Base-by-base conservation (phyloP, 83 land plant genomes). In the Picea abies region DNA sequence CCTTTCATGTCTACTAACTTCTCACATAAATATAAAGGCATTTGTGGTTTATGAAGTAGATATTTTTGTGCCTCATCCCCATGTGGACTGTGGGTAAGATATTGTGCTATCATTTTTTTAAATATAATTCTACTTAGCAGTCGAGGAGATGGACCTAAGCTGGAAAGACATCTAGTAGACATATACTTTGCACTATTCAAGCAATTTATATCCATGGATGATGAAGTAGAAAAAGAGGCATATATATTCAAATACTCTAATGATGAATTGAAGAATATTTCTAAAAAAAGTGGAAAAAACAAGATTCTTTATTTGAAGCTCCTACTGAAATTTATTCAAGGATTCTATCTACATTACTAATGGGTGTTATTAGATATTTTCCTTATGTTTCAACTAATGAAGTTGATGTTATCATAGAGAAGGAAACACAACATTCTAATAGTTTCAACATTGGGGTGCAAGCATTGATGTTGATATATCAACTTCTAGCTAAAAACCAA, bases 151-250 rank as follows among this genome's bases (percentile, higher is more conserved):
- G 99, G 99, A 66, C 97, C 99, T 49, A 90, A 83, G 77, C 77
- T 94, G 81, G 99, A 97, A 67, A 94, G 89, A 83, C 96, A 91
- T 32, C 88, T 96, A 73, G 89, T 97, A 64, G 97, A 96, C 81
- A 87, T 96, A n/a, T 97, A 97, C 79, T 96, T 97, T 90, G 95
- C 97, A 52, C 88, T 97, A 14, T 97, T 96, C 78, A 94, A 92
- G 97, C n/a, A n/a, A n/a, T n/a, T n/a, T n/a, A 5, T 29, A 16
- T 83, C 89, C 15, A 84, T 85, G 69, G 81, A 88, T 16, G 73
- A 70, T 69, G 80, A 32, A 44, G 84, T 63, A 26, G 35, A 85
- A 37, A 83, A 85, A 83, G 64, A n/a, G 19, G 83, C 79, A 25
- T 82, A 90, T 37, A 83, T 62, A 9, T 76, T 71, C 26, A 88